Evolutionary conservation across 2,329 filamentous ascomycete genomes (phyloP).

Genomic region (Xylaria sp.): DNA sequence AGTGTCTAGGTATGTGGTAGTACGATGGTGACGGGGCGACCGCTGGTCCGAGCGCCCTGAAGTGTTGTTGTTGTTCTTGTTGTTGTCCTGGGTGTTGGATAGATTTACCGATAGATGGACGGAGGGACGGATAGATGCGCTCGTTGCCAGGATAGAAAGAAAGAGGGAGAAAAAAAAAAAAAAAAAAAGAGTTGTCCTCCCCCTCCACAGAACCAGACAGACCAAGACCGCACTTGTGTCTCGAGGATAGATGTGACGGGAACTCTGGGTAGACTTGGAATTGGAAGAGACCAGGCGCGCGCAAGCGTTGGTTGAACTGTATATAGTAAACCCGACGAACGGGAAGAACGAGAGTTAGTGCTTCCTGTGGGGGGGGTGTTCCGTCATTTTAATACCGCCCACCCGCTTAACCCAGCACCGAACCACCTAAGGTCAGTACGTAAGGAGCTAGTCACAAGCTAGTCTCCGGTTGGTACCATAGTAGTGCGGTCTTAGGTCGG

Average conservation of each 20-base stretch:
- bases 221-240: slow-evolving; percentile 9
- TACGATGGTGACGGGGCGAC: neutral
- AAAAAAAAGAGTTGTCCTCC: neutral
- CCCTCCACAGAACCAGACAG: slow-evolving; percentile 7
- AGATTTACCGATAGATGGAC: too few relatives aligned
- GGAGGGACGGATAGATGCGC: too few relatives aligned
- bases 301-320: slow-evolving; percentile 21
- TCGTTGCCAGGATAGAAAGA: slow-evolving; percentile 1
- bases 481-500: neutral
- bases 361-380: slow-evolving; percentile 35
- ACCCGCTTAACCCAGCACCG: slow-evolving; percentile 26
- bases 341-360: slow-evolving; percentile 30
- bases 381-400: slow-evolving; percentile 38
- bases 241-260: slow-evolving; percentile 7
- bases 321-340: slow-evolving; percentile 33
- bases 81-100: too few relatives aligned
- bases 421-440: slow-evolving; percentile 8
- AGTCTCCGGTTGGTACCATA: neutral
- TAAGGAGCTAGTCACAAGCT: neutral
- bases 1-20: neutral
- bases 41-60: slow-evolving; percentile 7
- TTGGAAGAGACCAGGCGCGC: slow-evolving; percentile 1
- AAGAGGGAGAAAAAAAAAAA: neutral
- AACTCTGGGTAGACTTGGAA: neutral
- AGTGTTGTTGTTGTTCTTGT: neutral